Base-by-base conservation (phyloP, 306 rosid genomes). In the Malus sylvestris region DNA sequence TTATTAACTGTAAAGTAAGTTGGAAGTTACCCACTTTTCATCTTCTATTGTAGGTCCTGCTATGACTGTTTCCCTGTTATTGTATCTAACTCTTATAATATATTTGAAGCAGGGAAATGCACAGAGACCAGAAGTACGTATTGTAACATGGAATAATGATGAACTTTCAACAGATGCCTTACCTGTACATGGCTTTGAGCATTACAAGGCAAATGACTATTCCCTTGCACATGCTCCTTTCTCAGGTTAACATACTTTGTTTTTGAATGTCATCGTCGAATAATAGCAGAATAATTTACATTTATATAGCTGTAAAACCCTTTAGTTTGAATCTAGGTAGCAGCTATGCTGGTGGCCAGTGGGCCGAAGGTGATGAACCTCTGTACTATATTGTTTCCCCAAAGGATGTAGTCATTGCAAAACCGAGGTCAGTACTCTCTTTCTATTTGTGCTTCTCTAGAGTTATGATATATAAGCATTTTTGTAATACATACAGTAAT, bases 301-400 rank as follows among this genome's bases (percentile, higher is more conserved):
- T 74, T 42, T 68, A 63, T 70, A 75, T 84, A 62, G 80, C 71
- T 67, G 44, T 79, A 58, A 76, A 78, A 72, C 40, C 25, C 81
- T 79, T 86, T 83, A 69, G 72, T 85, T 81, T 83, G 78, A 79
- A 74, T 88, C 76, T 86, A 95, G 99, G 99, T 85, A 92, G 98
- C 89, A 95, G 99, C 87, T 91, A 95, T 89, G 98, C 97, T 78
- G 99, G 98, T 45, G 99, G 99, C 83, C 99, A 92, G 85, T 95
- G 99, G 99, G 96, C 97, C 85, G 97, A 91, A 70, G 97, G 98
- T 63, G 97, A 90, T 84, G 99, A 95, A 77, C 99, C 99, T 70
- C 81, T 89, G 64, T 95, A 95, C 91, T 95, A 95, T 79, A 85
- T 95, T 71, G 95, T 95, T 81, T 95, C 97, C 81, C 98, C 92